A percentile compares a stretch with the other conserved stretches of the same genome.
Conservation (phyloP, 2,329 filamentous ascomycete genomes). For the Sarocladium kiliense region DNA sequence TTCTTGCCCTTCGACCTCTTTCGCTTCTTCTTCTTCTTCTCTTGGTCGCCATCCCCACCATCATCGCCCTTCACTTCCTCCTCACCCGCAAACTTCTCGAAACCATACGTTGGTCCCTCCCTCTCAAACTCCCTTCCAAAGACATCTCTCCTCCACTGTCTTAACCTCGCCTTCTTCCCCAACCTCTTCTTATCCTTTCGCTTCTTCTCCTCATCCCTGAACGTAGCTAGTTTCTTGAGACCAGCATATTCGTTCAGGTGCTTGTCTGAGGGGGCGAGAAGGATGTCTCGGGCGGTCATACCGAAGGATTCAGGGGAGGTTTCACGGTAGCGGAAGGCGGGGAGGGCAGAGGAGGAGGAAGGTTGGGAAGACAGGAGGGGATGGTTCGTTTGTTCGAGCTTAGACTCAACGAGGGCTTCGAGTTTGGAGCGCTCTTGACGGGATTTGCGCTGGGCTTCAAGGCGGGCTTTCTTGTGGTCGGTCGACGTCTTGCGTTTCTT, state of each 20-base stretch:
- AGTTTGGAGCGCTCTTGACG: constrained; percentile 78
- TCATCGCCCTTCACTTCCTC: constrained; percentile 20
- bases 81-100: constrained; percentile 30
- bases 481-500: constrained; percentile 58
- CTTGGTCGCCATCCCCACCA: constrained; percentile 24
- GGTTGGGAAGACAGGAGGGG: constrained; percentile 42
- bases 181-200: constrained; percentile 79
- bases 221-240: constrained; percentile 89
- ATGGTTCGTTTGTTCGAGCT: constrained; percentile 67
- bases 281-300: constrained; percentile 82
- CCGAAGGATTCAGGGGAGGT: constrained; percentile 88
- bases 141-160: constrained; percentile 72
- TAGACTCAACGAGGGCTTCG: constrained; percentile 78
- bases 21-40: constrained; percentile 41
- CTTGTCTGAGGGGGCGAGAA: constrained; percentile 78
- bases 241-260: constrained; percentile 87
- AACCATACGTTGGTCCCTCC: constrained; percentile 53
- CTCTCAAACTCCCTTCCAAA: constrained; percentile 56
- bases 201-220: constrained; percentile 86
- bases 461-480: constrained; percentile 54
- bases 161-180: constrained; percentile 85
- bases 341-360: constrained; percentile 29
- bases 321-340: constrained; percentile 82
- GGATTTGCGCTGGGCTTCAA: constrained; percentile 62
- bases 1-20: constrained; percentile 46